Percentiles rank a stretch among this genome's conserved stretches.
Evolutionary conservation across 2,329 filamentous ascomycete genomes (phyloP).

Genomic region (Aspergillaceae sp.): DNA sequence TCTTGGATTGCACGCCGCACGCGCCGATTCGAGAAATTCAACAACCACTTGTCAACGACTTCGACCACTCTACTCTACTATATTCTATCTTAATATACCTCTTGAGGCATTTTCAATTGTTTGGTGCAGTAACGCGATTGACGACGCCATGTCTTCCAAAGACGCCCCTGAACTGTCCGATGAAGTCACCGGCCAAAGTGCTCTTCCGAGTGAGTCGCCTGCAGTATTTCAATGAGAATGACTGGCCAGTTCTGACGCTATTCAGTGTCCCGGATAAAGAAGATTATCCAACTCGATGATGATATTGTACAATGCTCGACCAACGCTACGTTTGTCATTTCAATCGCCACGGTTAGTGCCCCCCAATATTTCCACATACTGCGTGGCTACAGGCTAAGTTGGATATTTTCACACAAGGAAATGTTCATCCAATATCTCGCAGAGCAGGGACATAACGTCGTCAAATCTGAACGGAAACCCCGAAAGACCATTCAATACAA

Average conservation of each 20-base stretch:
- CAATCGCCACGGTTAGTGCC: constrained; percentile 65
- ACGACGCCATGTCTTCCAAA: constrained; percentile 71
- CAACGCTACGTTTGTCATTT: constrained; percentile 89
- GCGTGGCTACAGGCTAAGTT: not conserved
- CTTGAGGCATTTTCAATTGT: not conserved
- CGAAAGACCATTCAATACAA: constrained; percentile 92
- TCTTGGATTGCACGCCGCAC: no score
- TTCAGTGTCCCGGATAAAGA: constrained; percentile 89
- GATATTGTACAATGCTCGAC: constrained; percentile 82
- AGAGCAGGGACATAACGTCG: constrained; percentile 74
- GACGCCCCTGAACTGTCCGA: constrained; percentile 70
- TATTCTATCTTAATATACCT: not conserved
- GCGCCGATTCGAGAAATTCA: no score
- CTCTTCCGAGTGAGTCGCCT: constrained; percentile 64
- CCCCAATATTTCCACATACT: no score
- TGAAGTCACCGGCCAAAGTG: constrained; percentile 75
- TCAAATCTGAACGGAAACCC: constrained; percentile 85
- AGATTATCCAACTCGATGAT: constrained; percentile 81
- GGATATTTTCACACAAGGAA: constrained; percentile 49
- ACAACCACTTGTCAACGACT: no score
- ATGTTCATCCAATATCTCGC: constrained; percentile 92
- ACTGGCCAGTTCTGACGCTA: not conserved
- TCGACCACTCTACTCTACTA: not conserved
- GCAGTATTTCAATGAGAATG: not conserved
- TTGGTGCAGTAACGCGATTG: not conserved